Percentiles rank a stretch among this genome's conserved stretches.
These are phyloP conservation scores for Fusarium armeniacum DNA, from an alignment of 2,329 filamentous ascomycete species.

Conservation along the genomic window DNA sequence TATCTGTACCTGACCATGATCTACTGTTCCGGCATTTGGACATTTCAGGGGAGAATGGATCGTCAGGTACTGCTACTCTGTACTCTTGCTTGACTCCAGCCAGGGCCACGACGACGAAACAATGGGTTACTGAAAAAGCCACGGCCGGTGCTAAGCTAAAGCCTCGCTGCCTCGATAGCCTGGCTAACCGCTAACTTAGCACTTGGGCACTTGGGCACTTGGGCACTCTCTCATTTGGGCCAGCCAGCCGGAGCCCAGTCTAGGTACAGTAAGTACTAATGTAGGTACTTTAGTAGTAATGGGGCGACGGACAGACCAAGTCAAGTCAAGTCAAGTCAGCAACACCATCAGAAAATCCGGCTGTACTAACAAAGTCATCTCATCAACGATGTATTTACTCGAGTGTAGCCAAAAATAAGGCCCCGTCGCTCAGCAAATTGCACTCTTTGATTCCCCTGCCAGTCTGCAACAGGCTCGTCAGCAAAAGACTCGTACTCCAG, in stretches of 20 bases:
- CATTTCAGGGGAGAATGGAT: conserved; percentile 25
- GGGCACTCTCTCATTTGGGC: conserved; percentile 12
- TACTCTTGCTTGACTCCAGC: neutral
- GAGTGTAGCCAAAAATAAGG: conserved; percentile 30
- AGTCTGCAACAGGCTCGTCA: neutral
- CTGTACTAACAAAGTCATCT: conserved; percentile 12
- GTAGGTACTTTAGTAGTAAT: neutral
- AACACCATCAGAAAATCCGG: conserved; percentile 20
- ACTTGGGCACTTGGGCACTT: neutral
- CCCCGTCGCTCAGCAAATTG: conserved; percentile 38
- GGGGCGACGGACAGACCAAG: conserved; percentile 17
- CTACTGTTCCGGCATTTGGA: conserved; percentile 20
- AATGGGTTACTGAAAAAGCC: conserved; percentile 26
- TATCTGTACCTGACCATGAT: conserved; percentile 37
- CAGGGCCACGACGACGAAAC: neutral
- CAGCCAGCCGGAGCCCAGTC: conserved; percentile 1
- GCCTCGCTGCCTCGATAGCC: conserved; percentile 29
- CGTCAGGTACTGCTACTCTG: conserved; percentile 16
- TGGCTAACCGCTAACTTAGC: neutral
- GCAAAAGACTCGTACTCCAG: neutral
- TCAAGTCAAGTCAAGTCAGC: conserved; percentile 31
- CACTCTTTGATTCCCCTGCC: conserved; percentile 36
- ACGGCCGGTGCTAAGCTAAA: neutral
- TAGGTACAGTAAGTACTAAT: conserved; percentile 1
- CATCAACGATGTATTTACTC: conserved; percentile 23